These are phyloP conservation scores for Phialophora macrospora DNA, from an alignment of 2,329 filamentous ascomycete species.

Conservation along the genomic window DNA sequence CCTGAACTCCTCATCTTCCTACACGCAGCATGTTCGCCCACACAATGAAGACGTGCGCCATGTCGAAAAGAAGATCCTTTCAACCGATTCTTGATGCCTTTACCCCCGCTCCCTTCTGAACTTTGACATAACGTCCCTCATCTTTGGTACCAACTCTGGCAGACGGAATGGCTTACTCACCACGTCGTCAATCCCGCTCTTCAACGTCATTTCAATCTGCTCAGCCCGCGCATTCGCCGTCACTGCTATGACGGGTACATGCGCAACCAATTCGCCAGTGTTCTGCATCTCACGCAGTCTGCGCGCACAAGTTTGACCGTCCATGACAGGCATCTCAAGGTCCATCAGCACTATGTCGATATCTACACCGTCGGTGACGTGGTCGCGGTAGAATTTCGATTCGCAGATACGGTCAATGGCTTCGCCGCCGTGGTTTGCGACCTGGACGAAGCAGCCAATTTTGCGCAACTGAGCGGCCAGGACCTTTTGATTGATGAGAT, in stretches of 20 bases:
- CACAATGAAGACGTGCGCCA: too few species aligned
- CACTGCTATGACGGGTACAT: constrained; percentile 46
- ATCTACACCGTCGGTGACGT: constrained; percentile 24
- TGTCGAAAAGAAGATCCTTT: neutral
- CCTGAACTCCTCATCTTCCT: neutral
- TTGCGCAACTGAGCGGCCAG: constrained; percentile 46
- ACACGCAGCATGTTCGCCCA: too few species aligned
- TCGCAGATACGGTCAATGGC: constrained; percentile 64
- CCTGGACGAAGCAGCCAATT: constrained; percentile 45
- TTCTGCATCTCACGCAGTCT: constrained; percentile 71
- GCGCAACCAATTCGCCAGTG: constrained; percentile 50
- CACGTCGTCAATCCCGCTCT: constrained; percentile 76
- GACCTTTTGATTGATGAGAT: constrained; percentile 51
- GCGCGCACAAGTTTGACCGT: constrained; percentile 74
- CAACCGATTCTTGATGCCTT: neutral
- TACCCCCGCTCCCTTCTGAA: constrained; percentile 10
- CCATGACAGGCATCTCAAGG: constrained; percentile 83
- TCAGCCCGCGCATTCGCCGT: constrained; percentile 78
- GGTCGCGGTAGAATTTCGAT: constrained; percentile 68
- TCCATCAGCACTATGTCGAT: constrained; percentile 77
- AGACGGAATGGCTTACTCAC: constrained; percentile 82
- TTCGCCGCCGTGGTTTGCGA: constrained; percentile 50
- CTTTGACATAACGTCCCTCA: constrained; percentile 58
- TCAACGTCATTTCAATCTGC: constrained; percentile 72
- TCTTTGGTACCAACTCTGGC: constrained; percentile 70